Conservation (phyloP, 805 yeast genomes). For the Cyberlindnera mycetangii region DNA sequence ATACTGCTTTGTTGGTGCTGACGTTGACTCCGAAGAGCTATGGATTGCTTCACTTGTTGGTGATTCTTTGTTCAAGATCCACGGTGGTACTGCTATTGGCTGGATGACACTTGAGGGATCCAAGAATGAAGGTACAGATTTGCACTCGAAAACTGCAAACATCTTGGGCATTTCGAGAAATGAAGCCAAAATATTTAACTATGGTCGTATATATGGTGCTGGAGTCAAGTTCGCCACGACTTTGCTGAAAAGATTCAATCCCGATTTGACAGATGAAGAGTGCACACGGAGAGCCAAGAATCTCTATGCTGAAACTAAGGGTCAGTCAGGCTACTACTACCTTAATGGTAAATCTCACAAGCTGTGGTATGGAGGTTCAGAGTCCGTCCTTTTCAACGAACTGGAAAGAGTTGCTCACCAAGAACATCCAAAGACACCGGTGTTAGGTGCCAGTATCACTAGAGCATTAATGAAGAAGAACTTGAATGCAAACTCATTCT, state of each 20-base stretch:
- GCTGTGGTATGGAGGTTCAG: slow-evolving; percentile 87
- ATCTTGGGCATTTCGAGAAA: slow-evolving; percentile 86
- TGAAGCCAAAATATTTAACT: slow-evolving; percentile 93
- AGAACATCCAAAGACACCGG: slow-evolving; percentile 82
- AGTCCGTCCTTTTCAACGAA: slow-evolving; percentile 85
- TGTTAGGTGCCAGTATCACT: slow-evolving; percentile 90
- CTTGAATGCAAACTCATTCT: slow-evolving; percentile 59
- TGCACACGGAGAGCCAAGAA: slow-evolving; percentile 63
- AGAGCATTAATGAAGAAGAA: slow-evolving; percentile 69
- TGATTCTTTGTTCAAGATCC: slow-evolving; percentile 82
- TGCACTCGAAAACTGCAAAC: slow-evolving; percentile 90
- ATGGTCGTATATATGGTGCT: slow-evolving; percentile 97
- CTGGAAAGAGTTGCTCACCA: slow-evolving; percentile 84
- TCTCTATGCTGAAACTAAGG: slow-evolving; percentile 83
- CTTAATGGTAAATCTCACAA: slow-evolving; percentile 28
- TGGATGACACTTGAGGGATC: slow-evolving; percentile 99
- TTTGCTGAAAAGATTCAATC: slow-evolving; percentile 80
- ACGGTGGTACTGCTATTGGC: slow-evolving; percentile 95
- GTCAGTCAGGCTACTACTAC: slow-evolving; percentile 40
- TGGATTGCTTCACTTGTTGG: slow-evolving; percentile 98
- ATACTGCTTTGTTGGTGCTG: slow-evolving; percentile 94
- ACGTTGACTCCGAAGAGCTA: slow-evolving; percentile 95
- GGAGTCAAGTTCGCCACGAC: slow-evolving; percentile 88
- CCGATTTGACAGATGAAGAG: slow-evolving; percentile 59
- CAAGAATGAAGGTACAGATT: slow-evolving; percentile 85